A percentile compares a stretch with the other conserved stretches of the same genome.
These are phyloP conservation scores for Volvox africanus DNA, from an alignment of 139 green algal species.

Conservation along the genomic window DNA sequence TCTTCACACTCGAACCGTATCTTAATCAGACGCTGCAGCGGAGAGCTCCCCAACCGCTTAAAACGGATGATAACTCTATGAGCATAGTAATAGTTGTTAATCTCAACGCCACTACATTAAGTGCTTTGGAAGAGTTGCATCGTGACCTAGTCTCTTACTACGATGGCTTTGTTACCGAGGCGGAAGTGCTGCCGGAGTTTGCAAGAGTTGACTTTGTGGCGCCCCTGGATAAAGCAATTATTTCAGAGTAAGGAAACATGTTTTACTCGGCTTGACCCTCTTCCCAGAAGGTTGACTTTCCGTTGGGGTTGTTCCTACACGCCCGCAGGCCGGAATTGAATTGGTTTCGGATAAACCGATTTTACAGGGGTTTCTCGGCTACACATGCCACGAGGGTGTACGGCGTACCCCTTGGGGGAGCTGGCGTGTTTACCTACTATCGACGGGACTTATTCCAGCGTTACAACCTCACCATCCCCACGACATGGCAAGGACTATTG, in stretches of 20 bases:
- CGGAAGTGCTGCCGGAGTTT: conserved; percentile 19
- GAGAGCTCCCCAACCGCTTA: neutral
- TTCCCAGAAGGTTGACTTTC: too few species aligned
- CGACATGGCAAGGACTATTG: conserved; percentile 30
- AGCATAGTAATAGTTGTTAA: neutral
- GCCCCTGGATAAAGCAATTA: neutral
- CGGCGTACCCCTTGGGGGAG: conserved; percentile 8
- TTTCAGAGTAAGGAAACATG: neutral
- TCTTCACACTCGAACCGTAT: neutral
- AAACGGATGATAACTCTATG: neutral
- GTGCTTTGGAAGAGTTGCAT: neutral
- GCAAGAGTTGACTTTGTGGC: neutral
- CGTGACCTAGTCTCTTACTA: neutral
- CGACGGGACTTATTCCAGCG: conserved; percentile 15
- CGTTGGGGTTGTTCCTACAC: neutral
- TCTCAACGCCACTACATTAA: neutral
- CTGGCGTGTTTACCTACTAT: neutral
- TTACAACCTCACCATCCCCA: neutral
- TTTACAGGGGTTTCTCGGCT: conserved; percentile 2
- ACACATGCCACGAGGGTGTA: neutral
- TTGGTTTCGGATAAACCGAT: conserved; percentile 26
- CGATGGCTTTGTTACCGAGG: conserved; percentile 2
- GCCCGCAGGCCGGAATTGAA: neutral
- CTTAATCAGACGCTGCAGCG: neutral
- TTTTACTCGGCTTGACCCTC: neutral